These are phyloP conservation scores for Heliamphora exappendiculata DNA, from an alignment of 148 eudicot genomes.

Conservation along the genomic window DNA sequence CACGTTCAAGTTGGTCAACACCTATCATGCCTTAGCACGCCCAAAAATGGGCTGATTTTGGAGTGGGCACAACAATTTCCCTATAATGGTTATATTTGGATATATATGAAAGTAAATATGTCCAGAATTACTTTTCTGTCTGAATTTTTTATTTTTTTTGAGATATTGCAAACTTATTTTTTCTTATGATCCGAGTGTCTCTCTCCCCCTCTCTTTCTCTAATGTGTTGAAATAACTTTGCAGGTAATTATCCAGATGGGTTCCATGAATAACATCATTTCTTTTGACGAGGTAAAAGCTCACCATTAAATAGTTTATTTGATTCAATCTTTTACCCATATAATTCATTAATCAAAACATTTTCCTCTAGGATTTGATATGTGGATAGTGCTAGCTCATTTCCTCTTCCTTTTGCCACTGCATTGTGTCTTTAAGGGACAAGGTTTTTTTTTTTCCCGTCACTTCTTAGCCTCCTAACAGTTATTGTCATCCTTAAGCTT, in stretches of 20 bases:
- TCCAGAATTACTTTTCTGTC: neutral
- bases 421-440: neutral
- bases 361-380: neutral
- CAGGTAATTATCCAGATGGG: constrained; percentile 77
- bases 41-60: constrained; percentile 1
- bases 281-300: constrained; percentile 73
- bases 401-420: neutral
- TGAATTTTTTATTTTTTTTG: neutral
- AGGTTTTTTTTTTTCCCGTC: neutral
- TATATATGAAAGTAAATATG: neutral
- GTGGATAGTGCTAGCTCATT: constrained; percentile 1
- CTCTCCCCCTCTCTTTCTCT: constrained; percentile 5
- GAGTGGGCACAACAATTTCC: neutral
- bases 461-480: neutral
- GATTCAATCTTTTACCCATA: neutral
- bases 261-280: constrained; percentile 65
- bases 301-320: neutral
- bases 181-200: neutral
- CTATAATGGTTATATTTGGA: neutral
- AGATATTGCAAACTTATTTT: neutral
- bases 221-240: constrained; percentile 7
- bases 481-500: neutral
- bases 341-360: neutral
- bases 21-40: neutral
- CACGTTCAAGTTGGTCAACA: neutral